These are phyloP conservation scores for Paxillus ammoniavirescens DNA, from an alignment of 768 basidiomycete genomes.

Conservation along the genomic window DNA sequence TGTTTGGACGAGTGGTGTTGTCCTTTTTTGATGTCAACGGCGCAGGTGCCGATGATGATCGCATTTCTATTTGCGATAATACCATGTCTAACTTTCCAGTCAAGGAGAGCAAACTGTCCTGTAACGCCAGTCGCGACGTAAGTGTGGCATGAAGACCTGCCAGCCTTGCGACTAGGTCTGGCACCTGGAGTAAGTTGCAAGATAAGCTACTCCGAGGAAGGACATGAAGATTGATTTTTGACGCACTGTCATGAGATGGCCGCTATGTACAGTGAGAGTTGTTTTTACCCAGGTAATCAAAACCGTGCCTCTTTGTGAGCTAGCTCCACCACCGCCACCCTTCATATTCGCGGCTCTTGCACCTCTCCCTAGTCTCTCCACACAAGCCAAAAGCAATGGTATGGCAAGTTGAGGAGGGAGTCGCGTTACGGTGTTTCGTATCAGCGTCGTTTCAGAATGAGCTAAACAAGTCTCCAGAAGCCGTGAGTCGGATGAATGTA, in stretches of 20 bases:
- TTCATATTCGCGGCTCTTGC: conserved; percentile 69
- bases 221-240: background rate
- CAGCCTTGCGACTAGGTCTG: conserved; percentile 85
- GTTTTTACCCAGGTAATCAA: conserved; percentile 79
- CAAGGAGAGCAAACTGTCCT: conserved; percentile 81
- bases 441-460: conserved; percentile 77
- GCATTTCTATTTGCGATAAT: conserved; percentile 88
- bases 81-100: conserved; percentile 93
- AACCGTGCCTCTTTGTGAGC: conserved; percentile 69
- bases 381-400: conserved; percentile 81
- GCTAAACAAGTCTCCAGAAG: conserved; percentile 84
- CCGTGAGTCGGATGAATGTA: conserved; percentile 90
- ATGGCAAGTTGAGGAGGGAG: conserved; percentile 87
- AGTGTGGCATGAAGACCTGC: conserved; percentile 83
- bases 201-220: background rate
- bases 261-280: conserved; percentile 82
- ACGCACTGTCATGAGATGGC: conserved; percentile 91
- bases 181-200: conserved; percentile 57
- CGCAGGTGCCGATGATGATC: conserved; percentile 69
- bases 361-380: conserved; percentile 83
- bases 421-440: conserved; percentile 83
- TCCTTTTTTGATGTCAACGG: conserved; percentile 44
- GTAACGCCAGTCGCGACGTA: conserved; percentile 73
- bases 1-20: conserved; percentile 34
- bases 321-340: conserved; percentile 76